These are phyloP conservation scores for Salix caprea DNA, from an alignment of 345 rosid genomes.

Conservation along the genomic window DNA sequence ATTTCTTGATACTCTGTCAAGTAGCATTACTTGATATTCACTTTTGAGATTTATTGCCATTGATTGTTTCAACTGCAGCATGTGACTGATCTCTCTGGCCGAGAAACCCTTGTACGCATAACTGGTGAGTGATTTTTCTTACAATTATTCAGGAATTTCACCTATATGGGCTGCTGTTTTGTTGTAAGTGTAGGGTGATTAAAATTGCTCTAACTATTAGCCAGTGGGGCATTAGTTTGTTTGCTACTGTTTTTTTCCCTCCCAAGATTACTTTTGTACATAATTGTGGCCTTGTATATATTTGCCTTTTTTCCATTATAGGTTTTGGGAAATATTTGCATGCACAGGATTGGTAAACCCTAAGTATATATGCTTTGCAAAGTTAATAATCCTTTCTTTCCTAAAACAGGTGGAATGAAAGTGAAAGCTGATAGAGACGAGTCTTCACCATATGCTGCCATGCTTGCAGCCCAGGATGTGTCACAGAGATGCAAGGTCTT, in stretches of 20 bases:
- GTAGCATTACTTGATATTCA: not conserved
- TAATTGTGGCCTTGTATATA: not conserved
- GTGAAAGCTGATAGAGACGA: slow-evolving; percentile 92
- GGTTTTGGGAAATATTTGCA: not conserved
- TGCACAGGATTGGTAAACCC: not conserved
- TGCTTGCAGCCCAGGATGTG: slow-evolving; percentile 92
- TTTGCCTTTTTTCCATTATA: not conserved
- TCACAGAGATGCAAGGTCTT: slow-evolving; percentile 72
- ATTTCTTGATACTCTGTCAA: not conserved
- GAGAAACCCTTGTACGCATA: slow-evolving; percentile 86
- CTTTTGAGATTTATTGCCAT: not conserved
- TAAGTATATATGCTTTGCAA: not conserved
- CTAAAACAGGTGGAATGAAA: slow-evolving; percentile 71
- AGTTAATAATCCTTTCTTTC: not conserved
- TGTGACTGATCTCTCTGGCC: slow-evolving; percentile 84
- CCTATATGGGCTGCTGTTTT: not conserved
- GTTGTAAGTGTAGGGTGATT: not conserved
- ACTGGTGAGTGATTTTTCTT: slow-evolving; percentile 44
- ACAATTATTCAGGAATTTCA: not conserved
- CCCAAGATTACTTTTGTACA: too few species aligned
- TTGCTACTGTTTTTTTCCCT: not conserved
- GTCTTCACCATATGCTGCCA: slow-evolving; percentile 86
- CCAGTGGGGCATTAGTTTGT: not conserved
- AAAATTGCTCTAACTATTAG: not conserved
- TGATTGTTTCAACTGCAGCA: slow-evolving; percentile 42